Conservation (phyloP, 2,329 filamentous ascomycete genomes). For the Orbilia javanica region DNA sequence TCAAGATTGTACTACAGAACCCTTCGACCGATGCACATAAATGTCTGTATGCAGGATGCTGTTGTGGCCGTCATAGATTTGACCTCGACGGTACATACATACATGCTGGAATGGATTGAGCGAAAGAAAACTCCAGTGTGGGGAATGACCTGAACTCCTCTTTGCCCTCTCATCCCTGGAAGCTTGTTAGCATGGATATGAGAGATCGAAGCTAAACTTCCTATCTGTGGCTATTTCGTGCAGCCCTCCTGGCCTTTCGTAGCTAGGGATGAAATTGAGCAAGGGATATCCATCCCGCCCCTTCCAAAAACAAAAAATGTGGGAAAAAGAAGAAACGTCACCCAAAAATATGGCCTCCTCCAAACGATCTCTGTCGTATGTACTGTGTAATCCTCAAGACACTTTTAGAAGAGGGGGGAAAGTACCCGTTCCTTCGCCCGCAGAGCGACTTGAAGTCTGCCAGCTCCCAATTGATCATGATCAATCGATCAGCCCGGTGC, state of each 20-base stretch:
- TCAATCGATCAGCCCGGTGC: conserved; percentile 21
- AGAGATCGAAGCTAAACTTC: conserved; percentile 58
- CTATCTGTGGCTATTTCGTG: conserved; percentile 58
- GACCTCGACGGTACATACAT: not conserved
- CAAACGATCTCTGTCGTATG: not conserved
- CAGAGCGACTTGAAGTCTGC: conserved; percentile 2
- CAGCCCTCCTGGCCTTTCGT: conserved; percentile 50
- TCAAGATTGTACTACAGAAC: conserved; percentile 58
- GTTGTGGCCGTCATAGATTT: conserved; percentile 2
- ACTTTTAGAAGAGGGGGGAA: not conserved
- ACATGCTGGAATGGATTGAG: not conserved
- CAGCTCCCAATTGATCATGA: not conserved
- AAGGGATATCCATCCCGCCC: conserved; percentile 55
- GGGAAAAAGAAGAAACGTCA: conserved; percentile 43
- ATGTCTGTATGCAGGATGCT: not conserved
- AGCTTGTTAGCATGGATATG: conserved; percentile 41
- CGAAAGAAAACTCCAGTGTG: not conserved
- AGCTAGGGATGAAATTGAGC: conserved; percentile 59
- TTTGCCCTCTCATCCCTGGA: conserved; percentile 34
- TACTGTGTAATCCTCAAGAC: not conserved
- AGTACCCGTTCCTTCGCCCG: not conserved
- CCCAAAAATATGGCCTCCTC: conserved; percentile 26
- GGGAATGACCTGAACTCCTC: conserved; percentile 40
- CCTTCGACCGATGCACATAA: conserved; percentile 23
- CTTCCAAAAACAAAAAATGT: conserved; percentile 19